Evolutionary conservation across 73 alveolate species (phyloP), one percentile per base, ranked within the genome.

Genomic region (Tetrahymena malaccensis): DNA sequence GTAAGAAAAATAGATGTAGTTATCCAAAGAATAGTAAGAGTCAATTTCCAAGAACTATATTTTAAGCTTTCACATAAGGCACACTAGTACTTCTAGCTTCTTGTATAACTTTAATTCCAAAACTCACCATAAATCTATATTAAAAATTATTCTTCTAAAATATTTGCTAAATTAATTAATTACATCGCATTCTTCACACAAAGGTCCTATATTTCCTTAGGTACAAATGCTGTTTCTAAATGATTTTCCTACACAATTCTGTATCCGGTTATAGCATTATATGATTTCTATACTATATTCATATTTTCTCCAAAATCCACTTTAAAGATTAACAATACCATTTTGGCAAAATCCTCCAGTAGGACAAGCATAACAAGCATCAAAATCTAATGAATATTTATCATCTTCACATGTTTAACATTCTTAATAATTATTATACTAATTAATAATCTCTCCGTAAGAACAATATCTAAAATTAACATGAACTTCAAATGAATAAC

Each of bases 231-330:
- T 13, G 11, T 44, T 44, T 13, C 58, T 22, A 44, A 44, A 44
- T 13, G 58, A 44, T 44, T 10, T 13, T 44, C 58, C 58, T 44
- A 17, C 17, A 44, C 58, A 44, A 44, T 44, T 44, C 17, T 44
- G 3, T 44, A 13, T 7, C 11, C 58, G 4, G 11, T 44, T 44
- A 44, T 44, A 13, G 58, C 58, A 44, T 44, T 95, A 56, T n/a
- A 95, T 7, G 27, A 96, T 55, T 17, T 94, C 84, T 37, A 94
- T 97, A 94, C 96, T 94, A 31, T 38, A 7, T 2, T 94, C 38
- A 3, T 93, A 5, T 25, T 70, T 33, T 94, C 98, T 96, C 98
- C 98, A 97, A 93, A 94, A 97, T 15, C 97, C 98, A 17, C 85
- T 89, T 34, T 40, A 10, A 19, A 97, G 97, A 16, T 21, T 34